These are phyloP conservation scores for Dendryphion nanum DNA, from an alignment of 2,329 filamentous ascomycete genomes.

Conservation along the genomic window DNA sequence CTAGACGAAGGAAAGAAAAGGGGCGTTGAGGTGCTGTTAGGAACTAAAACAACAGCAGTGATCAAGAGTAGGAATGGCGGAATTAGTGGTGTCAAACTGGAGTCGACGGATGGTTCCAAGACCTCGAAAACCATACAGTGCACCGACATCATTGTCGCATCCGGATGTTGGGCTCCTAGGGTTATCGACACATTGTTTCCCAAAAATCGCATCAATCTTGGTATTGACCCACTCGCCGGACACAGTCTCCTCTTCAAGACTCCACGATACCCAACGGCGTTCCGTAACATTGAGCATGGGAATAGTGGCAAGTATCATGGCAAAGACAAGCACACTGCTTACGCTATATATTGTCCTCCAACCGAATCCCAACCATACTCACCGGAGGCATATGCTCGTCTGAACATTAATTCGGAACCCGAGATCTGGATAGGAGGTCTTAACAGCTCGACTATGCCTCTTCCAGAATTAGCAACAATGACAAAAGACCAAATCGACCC, in stretches of 20 bases:
- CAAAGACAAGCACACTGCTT: background rate
- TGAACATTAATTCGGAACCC: background rate
- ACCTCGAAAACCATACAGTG: background rate
- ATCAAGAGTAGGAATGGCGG: background rate
- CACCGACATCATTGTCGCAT: background rate
- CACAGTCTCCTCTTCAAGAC: background rate
- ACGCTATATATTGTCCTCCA: constrained; percentile 1
- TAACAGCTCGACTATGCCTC: background rate
- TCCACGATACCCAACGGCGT: background rate
- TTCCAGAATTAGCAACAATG: background rate
- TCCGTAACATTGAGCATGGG: background rate
- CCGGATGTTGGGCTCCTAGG: background rate
- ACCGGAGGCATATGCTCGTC: background rate
- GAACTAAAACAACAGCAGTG: background rate
- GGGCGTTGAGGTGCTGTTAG: background rate
- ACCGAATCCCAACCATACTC: background rate
- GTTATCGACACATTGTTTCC: background rate
- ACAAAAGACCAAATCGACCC: background rate
- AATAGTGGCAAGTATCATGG: background rate
- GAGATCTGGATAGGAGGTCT: background rate
- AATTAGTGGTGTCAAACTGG: background rate
- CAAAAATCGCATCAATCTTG: background rate
- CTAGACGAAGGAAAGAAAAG: background rate
- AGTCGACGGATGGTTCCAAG: background rate
- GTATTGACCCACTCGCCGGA: background rate